Base-by-base conservation (phyloP, 139 green algal genomes). In the Marvania coccoides region DNA sequence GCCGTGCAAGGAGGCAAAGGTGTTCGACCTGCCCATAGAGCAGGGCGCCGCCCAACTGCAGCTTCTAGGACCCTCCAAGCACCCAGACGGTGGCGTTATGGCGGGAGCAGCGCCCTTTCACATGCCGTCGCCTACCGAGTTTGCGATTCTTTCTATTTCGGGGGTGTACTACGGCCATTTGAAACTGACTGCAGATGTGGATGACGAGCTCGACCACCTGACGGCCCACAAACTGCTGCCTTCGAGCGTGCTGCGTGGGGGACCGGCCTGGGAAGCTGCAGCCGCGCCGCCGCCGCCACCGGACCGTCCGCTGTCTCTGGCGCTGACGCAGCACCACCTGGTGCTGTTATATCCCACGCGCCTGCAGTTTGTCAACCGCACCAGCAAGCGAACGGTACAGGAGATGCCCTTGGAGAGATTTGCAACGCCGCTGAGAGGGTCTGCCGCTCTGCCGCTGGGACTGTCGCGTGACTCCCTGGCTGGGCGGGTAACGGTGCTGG, bases 251-350 rank as follows among this genome's bases (percentile, higher is more conserved):
- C 47, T 72, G 45, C 67, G 60, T 5, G 33, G 19, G 29, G 26
- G 23, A n/a, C n/a, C n/a, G n/a, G n/a, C n/a, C n/a, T n/a, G n/a
- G n/a, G n/a, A n/a, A n/a, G n/a, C n/a, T n/a, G n/a, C 54, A 31
- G 29, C 31, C 31, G 31, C 56, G 31, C 37, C 12, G 36, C 23
- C 38, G 35, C 28, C 2, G 10, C 34, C 7, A 35, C 28, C 29
- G 2, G 46, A 63, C 56, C 46, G 19, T 12, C 80, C 81, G 14
- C 47, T 88, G 6, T 83, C 83, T 13, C 33, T 89, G 63, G 81
- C 75, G 1, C 47, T 89, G 46, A 94, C 81, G 4, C 79, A 89
- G 60, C 87, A 84, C 73, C 88, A 95, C 64, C 74, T 90, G 30
- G 59, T 94, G 48, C 70, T 96, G 66, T 72, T 96, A 24, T 76